These are phyloP conservation scores for Paramarasmius palmivorus DNA, from an alignment of 1,284 basidiomycete species.

Conservation along the genomic window DNA sequence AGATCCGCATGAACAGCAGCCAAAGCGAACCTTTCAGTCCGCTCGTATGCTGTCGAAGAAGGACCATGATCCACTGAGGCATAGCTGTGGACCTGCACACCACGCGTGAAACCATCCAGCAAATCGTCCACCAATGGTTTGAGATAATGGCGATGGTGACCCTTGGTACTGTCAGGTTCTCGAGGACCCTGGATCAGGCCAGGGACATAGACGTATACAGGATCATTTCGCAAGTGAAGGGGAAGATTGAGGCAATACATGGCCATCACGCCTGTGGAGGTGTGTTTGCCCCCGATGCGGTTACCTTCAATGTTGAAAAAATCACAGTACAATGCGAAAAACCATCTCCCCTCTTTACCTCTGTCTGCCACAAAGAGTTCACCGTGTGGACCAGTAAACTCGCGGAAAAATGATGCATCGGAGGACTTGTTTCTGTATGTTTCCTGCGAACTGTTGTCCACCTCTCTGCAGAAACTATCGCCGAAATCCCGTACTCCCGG, in stretches of 20 bases:
- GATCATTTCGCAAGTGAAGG: not conserved
- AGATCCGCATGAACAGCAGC: not conserved
- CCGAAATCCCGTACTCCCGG: slow-evolving; percentile 5
- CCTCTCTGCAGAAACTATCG: slow-evolving; percentile 1
- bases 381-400: slow-evolving; percentile 4
- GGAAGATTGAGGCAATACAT: slow-evolving; percentile 9
- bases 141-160: slow-evolving; percentile 7
- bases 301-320: slow-evolving; percentile 11
- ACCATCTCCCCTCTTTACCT: slow-evolving; percentile 7
- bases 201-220: slow-evolving; percentile 8
- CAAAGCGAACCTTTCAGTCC: not conserved
- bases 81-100: not conserved
- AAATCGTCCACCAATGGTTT: slow-evolving; percentile 4
- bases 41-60: not conserved
- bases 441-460: not conserved
- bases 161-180: not conserved
- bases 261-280: slow-evolving; percentile 5
- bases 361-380: slow-evolving; percentile 6
- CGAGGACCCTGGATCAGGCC: slow-evolving; percentile 6
- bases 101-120: not conserved
- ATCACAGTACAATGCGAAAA: slow-evolving; percentile 7
- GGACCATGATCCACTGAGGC: too few relatives aligned
- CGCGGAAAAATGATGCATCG: not conserved
- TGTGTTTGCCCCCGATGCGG: not conserved
- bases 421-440: not conserved